Evolutionary conservation across 495 filamentous ascomycete species (phyloP), one percentile per base, ranked within the genome.

Genomic region (Penicillium cataractarum): DNA sequence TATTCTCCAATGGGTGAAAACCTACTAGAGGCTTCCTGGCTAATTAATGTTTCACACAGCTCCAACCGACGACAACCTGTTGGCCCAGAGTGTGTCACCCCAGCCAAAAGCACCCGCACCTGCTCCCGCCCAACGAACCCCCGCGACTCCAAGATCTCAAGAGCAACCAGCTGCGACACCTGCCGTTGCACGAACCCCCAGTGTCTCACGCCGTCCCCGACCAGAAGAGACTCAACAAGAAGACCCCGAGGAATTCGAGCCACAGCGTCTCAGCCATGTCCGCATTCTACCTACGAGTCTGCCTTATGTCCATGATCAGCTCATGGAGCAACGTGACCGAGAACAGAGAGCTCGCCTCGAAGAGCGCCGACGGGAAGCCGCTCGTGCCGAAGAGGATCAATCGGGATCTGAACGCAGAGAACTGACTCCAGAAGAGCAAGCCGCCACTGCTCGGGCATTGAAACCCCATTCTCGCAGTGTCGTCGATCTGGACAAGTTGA

Each of bases 211-310:
- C 19, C 77, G 74, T 22, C 59, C 65, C 21, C 55, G 60, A 0
- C 62, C 68, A 26, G 68, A 76, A 52, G 68, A 76, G 21, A 46
- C 71, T 4, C 69, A 67, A 26, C 66, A 71, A 39, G 51, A 52
- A 10, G 75, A 78, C 7, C 26, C 64, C 3, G 78, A 77, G 13
- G 72, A 74, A 10, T 48, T 61, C n/a, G 75, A 74, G 19, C 39
- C 66, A 26, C 57, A 68, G 15, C 76, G 80, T 58, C 82, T 90
- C 35, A 94, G 87, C 75, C 93, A 92, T 63, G 90, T 99, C 50
- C 89, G 90, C 62, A 90, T 99, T 44, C 80, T 99, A 19, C 92
- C 96, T 6, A 96, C 90, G 57, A 96, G 91, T 74, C 75, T 98
- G 54, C 92, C 95, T 4, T 87, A 90, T 15, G 96, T 95, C 54